A percentile compares a stretch with the other conserved stretches of the same genome.
Conservation (phyloP, 2,329 filamentous ascomycete species). For the Sporothrix curviconia region DNA sequence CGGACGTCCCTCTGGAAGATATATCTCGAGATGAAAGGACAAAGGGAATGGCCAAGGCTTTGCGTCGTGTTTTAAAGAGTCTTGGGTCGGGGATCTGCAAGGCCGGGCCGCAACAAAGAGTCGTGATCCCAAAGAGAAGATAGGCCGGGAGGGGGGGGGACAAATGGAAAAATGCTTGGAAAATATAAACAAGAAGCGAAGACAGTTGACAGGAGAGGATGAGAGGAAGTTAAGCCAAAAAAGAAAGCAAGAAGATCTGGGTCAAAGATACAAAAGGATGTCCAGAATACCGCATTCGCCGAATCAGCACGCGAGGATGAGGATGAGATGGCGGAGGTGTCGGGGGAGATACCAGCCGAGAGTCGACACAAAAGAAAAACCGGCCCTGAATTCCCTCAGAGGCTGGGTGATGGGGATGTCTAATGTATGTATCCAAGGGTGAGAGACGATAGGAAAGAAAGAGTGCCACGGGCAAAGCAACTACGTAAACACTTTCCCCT, state of each 20-base stretch:
- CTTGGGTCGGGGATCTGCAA: not conserved
- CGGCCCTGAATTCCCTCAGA: not conserved
- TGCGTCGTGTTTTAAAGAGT: not conserved
- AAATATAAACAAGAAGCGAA: not conserved
- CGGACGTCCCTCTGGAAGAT: no score
- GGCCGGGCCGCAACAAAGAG: not conserved
- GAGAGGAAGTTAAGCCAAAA: not conserved
- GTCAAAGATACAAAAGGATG: not conserved
- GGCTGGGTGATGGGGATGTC: not conserved
- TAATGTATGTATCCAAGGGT: not conserved
- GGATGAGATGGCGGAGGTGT: not conserved
- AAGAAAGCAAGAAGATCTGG: not conserved
- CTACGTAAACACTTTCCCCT: conserved; percentile 8
- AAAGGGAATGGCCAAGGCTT: no score
- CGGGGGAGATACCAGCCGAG: not conserved
- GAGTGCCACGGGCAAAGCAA: not conserved
- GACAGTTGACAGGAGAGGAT: not conserved
- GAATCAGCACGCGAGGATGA: not conserved
- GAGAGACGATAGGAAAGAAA: not conserved
- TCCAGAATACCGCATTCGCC: not conserved
- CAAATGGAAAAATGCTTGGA: not conserved
- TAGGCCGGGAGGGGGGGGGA: no score
- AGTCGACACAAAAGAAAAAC: not conserved
- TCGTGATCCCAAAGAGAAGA: not conserved
- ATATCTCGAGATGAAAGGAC: no score